Percentiles rank a stretch among this genome's conserved stretches.
Conservation (phyloP, 495 filamentous ascomycete species). For the Glonium stellatum region DNA sequence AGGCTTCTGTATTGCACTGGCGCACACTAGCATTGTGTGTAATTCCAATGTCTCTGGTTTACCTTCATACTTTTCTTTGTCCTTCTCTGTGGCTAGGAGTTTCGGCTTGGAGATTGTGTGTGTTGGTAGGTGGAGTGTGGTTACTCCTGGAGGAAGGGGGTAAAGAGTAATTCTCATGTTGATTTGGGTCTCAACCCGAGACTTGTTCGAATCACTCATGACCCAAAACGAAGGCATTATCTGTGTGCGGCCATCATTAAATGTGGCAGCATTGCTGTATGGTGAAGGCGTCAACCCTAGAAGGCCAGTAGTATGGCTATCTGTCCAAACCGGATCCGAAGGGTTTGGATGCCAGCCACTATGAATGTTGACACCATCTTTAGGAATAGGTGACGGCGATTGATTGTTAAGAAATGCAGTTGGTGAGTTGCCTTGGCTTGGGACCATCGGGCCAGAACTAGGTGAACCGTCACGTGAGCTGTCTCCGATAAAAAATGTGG, state of each 20-base stretch:
- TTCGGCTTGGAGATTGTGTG: conserved; percentile 90
- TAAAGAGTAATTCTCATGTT: conserved; percentile 68
- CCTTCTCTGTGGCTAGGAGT: conserved; percentile 47
- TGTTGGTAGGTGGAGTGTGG: conserved; percentile 73
- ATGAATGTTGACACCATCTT: background rate
- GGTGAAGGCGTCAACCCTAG: background rate
- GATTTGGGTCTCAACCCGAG: conserved; percentile 92
- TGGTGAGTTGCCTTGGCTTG: conserved; percentile 1
- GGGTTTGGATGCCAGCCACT: background rate
- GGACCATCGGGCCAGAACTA: background rate
- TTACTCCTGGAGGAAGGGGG: conserved; percentile 63
- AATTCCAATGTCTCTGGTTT: conserved; percentile 72
- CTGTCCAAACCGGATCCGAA: background rate
- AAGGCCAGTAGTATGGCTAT: background rate
- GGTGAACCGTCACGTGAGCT: conserved; percentile 5
- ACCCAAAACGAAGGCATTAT: conserved; percentile 32
- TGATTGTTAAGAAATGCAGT: background rate
- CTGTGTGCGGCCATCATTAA: conserved; percentile 6
- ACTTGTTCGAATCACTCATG: conserved; percentile 67
- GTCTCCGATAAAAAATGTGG: background rate
- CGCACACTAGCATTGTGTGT: conserved; percentile 74
- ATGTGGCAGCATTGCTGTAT: background rate
- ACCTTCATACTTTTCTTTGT: conserved; percentile 47
- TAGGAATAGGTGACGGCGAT: background rate
- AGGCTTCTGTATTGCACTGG: conserved; percentile 81